Conservation (phyloP, 1,139 yeast species). For the Yamadazyma friedrichii region DNA sequence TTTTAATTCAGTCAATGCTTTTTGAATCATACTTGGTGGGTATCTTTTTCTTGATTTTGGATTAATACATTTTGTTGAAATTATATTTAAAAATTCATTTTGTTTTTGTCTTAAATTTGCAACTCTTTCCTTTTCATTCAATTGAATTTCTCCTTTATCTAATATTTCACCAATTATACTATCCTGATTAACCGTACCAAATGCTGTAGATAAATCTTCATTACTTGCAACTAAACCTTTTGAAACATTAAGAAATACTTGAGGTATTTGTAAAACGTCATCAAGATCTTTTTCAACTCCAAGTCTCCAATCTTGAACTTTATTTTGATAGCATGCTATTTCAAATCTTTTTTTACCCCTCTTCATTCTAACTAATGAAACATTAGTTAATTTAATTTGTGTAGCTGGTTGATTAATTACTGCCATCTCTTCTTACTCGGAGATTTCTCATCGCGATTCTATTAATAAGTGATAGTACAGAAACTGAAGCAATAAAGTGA, state of each 20-base stretch:
- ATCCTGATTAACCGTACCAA: slow-evolving; percentile 75
- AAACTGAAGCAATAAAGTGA: too few relatives aligned
- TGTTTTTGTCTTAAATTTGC: slow-evolving; percentile 73
- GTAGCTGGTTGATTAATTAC: slow-evolving; percentile 83
- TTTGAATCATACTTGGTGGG: slow-evolving; percentile 92
- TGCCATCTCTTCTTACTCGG: slow-evolving; percentile 35
- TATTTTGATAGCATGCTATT: slow-evolving; percentile 94
- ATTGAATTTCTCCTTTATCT: slow-evolving; percentile 88
- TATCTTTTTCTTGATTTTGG: slow-evolving; percentile 88
- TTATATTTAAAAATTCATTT: slow-evolving; percentile 78
- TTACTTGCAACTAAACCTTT: slow-evolving; percentile 93
- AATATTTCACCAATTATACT: slow-evolving; percentile 76
- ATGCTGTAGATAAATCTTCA: slow-evolving; percentile 73
- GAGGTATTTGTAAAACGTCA: slow-evolving; percentile 95
- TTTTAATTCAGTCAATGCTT: slow-evolving; percentile 76
- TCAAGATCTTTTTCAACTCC: slow-evolving; percentile 91
- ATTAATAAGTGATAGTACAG: background rate
- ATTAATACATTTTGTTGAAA: slow-evolving; percentile 88
- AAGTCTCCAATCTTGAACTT: slow-evolving; percentile 92
- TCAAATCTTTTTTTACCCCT: slow-evolving; percentile 91
- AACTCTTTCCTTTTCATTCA: slow-evolving; percentile 89
- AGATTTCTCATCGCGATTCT: slow-evolving; percentile 4
- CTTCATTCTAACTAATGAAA: slow-evolving; percentile 86
- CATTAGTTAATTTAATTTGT: slow-evolving; percentile 89
- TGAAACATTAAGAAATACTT: slow-evolving; percentile 87